phyloP scores from a whole-genome alignment of 116 monocot species.

The Dioscorea cayenensis region DNA sequence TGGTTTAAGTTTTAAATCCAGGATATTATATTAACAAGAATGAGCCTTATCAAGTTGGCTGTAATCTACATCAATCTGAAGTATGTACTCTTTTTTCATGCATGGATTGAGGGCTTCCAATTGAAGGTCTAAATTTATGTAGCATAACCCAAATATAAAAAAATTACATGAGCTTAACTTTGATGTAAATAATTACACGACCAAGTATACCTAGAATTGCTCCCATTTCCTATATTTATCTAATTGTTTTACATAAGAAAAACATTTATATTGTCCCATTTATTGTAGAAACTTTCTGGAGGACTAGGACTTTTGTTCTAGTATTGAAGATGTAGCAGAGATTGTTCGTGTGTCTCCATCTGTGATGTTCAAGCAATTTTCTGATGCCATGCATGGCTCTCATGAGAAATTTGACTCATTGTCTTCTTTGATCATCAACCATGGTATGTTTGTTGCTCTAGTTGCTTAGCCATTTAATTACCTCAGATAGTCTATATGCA shows the following conservation, averaged over 20 bases:
- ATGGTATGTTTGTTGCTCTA: conserved; percentile 45
- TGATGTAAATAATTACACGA: no score
- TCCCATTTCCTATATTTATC: no score
- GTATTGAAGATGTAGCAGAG: conserved; percentile 80
- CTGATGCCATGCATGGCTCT: conserved; percentile 72
- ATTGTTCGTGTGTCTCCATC: conserved; percentile 68
- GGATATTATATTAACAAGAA: neutral
- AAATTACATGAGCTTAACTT: no score
- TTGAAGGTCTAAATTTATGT: no score
- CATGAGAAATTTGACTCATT: conserved; percentile 68
- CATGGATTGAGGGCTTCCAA: no score
- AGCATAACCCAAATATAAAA: no score
- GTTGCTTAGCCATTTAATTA: neutral
- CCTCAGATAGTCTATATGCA: neutral
- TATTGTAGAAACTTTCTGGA: no score
- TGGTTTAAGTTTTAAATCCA: neutral
- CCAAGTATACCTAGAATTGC: no score
- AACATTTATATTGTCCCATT: no score
- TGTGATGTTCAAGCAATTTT: conserved; percentile 86
- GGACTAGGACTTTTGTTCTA: conserved; percentile 22
- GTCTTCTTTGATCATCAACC: conserved; percentile 55
- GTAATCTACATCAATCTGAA: no score
- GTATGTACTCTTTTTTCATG: no score
- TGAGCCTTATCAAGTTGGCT: neutral
- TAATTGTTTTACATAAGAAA: no score